Evolutionary conservation across 75 land plant species (phyloP).

Genomic region (Pinus albicaulis): DNA sequence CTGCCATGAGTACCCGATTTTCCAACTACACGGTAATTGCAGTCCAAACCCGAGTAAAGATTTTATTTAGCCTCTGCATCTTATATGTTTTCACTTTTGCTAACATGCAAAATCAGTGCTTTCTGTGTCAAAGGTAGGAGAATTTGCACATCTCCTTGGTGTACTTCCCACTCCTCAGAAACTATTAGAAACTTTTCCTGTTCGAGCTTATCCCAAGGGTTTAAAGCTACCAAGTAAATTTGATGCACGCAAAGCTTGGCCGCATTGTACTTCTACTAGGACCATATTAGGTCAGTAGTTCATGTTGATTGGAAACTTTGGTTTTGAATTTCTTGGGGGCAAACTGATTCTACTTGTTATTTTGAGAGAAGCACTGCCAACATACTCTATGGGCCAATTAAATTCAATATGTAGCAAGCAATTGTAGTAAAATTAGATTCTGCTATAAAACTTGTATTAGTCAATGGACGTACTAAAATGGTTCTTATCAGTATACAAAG

Average conservation of each 20-base stretch:
- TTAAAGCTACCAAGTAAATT: conserved; percentile 64
- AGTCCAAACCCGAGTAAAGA: background rate
- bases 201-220: conserved; percentile 37
- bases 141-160: conserved; percentile 50
- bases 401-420: no score
- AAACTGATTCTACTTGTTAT: no score
- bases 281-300: conserved; percentile 66
- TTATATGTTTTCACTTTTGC: background rate
- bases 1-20: conserved; percentile 66
- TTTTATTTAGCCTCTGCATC: background rate
- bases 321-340: background rate
- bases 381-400: no score
- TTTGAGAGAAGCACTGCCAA: no score
- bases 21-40: conserved; percentile 60
- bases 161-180: conserved; percentile 31
- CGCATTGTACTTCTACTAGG: conserved; percentile 62
- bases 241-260: conserved; percentile 89
- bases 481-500: no score
- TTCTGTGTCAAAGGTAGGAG: conserved; percentile 20
- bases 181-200: conserved; percentile 20
- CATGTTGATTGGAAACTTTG: background rate
- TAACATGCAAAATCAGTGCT: no score
- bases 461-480: no score
- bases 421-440: no score
- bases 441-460: no score